These are phyloP conservation scores for Mitragyna speciosa DNA, from an alignment of 257 asterid species.

Conservation along the genomic window DNA sequence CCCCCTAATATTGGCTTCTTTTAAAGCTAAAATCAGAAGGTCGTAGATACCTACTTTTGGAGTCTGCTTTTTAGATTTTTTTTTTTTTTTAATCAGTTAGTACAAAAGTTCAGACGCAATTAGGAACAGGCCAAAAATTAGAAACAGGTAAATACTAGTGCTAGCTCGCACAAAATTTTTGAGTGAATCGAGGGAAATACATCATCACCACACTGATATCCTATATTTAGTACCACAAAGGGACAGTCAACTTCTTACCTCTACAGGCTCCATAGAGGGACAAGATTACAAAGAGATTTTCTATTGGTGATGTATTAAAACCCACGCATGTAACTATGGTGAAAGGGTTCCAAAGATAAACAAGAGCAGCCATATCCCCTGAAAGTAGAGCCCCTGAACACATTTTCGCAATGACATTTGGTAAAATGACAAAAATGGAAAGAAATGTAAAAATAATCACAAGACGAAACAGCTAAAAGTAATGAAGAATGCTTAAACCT, in stretches of 20 bases:
- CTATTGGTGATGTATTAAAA: constrained; percentile 79
- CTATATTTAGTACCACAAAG: constrained; percentile 9
- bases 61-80: no score
- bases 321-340: constrained; percentile 85
- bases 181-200: not conserved
- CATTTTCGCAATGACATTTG: constrained; percentile 8
- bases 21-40: no score
- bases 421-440: not conserved
- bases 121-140: no score
- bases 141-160: no score
- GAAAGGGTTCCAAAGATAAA: constrained; percentile 94
- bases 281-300: constrained; percentile 67
- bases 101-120: no score
- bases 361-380: constrained; percentile 90
- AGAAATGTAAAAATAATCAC: not conserved
- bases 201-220: constrained; percentile 2
- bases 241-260: constrained; percentile 44
- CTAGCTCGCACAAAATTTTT: not conserved
- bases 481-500: constrained; percentile 26
- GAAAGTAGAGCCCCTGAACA: constrained; percentile 63
- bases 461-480: not conserved
- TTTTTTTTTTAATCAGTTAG: no score
- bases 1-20: no score
- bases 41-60: no score
- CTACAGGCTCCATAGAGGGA: constrained; percentile 87